Evolutionary conservation across 2,329 filamentous ascomycete species (phyloP).

Genomic region (Drechslerella dactyloides): DNA sequence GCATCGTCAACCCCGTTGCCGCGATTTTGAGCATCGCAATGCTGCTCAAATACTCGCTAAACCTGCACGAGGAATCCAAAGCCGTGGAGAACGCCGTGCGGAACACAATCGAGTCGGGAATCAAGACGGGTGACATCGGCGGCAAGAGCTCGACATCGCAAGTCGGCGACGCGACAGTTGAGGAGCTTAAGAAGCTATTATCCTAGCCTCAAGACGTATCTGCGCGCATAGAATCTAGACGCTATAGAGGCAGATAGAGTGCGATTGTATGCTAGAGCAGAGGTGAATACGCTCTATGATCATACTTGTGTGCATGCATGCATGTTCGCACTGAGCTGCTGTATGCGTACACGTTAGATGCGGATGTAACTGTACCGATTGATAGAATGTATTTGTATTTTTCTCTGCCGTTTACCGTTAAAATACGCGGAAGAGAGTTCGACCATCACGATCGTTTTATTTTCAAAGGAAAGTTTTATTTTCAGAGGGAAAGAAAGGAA

Average conservation of each 20-base stretch:
- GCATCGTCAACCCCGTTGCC: constrained; percentile 86
- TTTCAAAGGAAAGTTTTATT: too few relatives aligned
- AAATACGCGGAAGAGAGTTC: too few relatives aligned
- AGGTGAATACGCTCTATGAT: constrained; percentile 7
- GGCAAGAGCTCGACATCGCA: constrained; percentile 75
- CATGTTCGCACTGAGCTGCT: too few relatives aligned
- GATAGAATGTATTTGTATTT: neutral
- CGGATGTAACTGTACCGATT: too few relatives aligned
- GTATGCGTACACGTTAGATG: too few relatives aligned
- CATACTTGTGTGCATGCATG: neutral
- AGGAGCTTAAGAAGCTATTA: constrained; percentile 52
- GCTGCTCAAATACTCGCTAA: constrained; percentile 93
- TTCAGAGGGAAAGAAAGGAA: too few relatives aligned
- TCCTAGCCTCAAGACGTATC: constrained; percentile 1
- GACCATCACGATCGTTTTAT: too few relatives aligned
- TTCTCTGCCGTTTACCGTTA: neutral
- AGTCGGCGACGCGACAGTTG: constrained; percentile 81
- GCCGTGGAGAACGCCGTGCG: constrained; percentile 82
- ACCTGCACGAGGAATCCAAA: constrained; percentile 75
- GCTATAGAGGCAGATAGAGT: too few relatives aligned
- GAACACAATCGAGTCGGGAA: constrained; percentile 76
- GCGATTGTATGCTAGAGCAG: too few relatives aligned
- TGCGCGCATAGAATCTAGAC: too few relatives aligned
- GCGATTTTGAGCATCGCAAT: constrained; percentile 91
- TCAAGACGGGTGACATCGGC: constrained; percentile 83